Percentiles rank a stretch among this genome's conserved stretches.
These are phyloP conservation scores for Coffea canephora DNA, from an alignment of 257 asterid species.

Conservation along the genomic window DNA sequence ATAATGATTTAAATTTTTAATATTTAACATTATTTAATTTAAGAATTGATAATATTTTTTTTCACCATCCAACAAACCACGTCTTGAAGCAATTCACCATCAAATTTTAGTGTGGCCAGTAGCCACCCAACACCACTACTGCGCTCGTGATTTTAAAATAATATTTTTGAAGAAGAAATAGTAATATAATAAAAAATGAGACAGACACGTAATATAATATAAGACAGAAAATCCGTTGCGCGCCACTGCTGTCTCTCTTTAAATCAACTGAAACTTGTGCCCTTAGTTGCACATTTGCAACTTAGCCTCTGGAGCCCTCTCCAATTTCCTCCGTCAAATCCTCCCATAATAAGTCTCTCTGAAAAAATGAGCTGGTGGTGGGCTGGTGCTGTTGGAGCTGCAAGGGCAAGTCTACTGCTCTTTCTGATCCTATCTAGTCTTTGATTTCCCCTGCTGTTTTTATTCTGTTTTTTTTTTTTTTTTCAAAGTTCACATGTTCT, in stretches of 20 bases:
- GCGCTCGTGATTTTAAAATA: no score
- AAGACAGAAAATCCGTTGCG: no score
- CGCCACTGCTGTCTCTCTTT: neutral
- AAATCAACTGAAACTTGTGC: neutral
- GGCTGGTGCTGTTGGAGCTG: constrained; percentile 83
- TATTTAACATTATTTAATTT: no score
- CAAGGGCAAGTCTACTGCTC: constrained; percentile 41
- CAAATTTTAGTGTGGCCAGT: no score
- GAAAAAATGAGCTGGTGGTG: constrained; percentile 81
- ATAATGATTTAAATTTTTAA: no score
- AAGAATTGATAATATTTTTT: no score
- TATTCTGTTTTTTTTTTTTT: neutral
- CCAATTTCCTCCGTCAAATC: neutral
- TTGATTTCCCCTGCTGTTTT: neutral
- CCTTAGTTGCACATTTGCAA: no score
- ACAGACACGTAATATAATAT: no score
- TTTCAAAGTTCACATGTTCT: neutral
- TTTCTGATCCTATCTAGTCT: neutral
- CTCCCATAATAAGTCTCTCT: neutral
- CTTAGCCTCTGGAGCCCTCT: neutral
- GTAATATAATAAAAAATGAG: no score
- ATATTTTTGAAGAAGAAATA: no score
- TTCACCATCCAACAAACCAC: neutral
- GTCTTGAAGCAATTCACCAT: neutral
- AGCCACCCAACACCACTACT: no score